Evolutionary conservation across 2,329 filamentous ascomycete genomes (phyloP), one percentile per base, ranked within the genome.

Genomic region (Boeremia exigua): DNA sequence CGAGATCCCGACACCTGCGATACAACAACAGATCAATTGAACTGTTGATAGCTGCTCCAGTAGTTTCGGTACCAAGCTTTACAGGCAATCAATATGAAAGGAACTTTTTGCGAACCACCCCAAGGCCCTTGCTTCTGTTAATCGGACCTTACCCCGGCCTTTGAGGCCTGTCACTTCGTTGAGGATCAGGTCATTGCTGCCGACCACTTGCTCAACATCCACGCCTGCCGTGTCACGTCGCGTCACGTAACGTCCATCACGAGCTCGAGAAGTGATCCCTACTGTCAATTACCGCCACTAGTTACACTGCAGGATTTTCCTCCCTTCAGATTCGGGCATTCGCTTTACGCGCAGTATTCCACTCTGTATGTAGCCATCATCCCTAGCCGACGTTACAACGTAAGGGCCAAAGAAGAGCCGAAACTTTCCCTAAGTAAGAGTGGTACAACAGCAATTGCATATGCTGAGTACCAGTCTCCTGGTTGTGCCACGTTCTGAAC

Each of bases 301-400:
- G 65, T 66, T 48, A 28, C 61, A 67, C 66, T 38, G 51, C 62
- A 63, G 42, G 38, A 36, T 66, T 48, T 39, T 58, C 48, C 52
- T 63, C 60, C 58, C 62, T 62, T 68, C 58, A 56, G 52, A 59
- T 51, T 49, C 53, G 58, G 57, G 56, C 40, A 17, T 46, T 53
- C 47, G 34, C 58, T 58, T 61, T 43, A 58, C 54, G 43, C 60
- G 61, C 62, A 57, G 39, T 17, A 49, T 48, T 58, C 48, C 53
- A 53, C 34, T 48, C 57, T 61, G 61, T 58, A 59, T 53, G 45
- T 54, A 54, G 58, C 56, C 58, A 58, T 32, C 23, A 50, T 42
- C 55, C 63, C 61, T 64, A 55, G 56, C 53, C 56, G 39, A 61
- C 58, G 62, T 67, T 66, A 42, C 64, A 67, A 60, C 50, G 56